A percentile compares a stretch with the other conserved stretches of the same genome.
These are phyloP conservation scores for Paecilomyces niveus DNA, from an alignment of 2,329 filamentous ascomycete species.

Conservation along the genomic window DNA sequence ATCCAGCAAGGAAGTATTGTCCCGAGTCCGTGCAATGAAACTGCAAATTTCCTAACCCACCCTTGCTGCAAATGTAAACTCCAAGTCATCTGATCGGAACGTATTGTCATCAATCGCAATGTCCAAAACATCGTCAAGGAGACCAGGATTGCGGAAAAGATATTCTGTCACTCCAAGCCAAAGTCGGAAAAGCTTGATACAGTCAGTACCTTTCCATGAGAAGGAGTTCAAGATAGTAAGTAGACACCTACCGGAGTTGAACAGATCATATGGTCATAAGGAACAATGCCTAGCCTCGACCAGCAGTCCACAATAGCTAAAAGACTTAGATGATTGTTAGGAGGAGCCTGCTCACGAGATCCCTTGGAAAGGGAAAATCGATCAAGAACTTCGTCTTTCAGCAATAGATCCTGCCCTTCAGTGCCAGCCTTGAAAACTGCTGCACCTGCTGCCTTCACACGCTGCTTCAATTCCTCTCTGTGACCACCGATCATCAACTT, in stretches of 20 bases:
- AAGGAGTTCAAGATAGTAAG: not conserved
- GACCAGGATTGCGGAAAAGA: constrained; percentile 72
- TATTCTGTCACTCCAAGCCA: constrained; percentile 98
- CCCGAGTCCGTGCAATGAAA: not conserved
- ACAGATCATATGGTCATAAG: constrained; percentile 99
- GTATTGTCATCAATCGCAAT: constrained; percentile 84
- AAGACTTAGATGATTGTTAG: constrained; percentile 86
- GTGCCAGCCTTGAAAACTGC: constrained; percentile 54
- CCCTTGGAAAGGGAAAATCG: constrained; percentile 74
- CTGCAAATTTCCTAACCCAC: constrained; percentile 29
- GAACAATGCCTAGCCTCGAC: constrained; percentile 86
- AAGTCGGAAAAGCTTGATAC: constrained; percentile 68
- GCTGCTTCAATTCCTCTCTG: constrained; percentile 61
- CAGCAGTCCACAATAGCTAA: constrained; percentile 98
- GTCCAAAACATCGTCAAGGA: constrained; percentile 77
- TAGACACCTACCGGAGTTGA: constrained; percentile 65
- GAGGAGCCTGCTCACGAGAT: constrained; percentile 58
- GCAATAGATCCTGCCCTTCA: constrained; percentile 58
- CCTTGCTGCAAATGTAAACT: constrained; percentile 93
- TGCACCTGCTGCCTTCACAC: constrained; percentile 74
- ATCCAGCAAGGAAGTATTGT: not conserved
- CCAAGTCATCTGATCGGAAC: constrained; percentile 90
- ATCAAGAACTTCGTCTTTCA: constrained; percentile 75
- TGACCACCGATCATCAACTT: constrained; percentile 93
- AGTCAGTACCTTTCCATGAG: not conserved